A percentile compares a stretch with the other conserved stretches of the same genome.
These are phyloP conservation scores for Hansfordia pulvinata DNA, from an alignment of 2,329 filamentous ascomycete species.

Conservation along the genomic window DNA sequence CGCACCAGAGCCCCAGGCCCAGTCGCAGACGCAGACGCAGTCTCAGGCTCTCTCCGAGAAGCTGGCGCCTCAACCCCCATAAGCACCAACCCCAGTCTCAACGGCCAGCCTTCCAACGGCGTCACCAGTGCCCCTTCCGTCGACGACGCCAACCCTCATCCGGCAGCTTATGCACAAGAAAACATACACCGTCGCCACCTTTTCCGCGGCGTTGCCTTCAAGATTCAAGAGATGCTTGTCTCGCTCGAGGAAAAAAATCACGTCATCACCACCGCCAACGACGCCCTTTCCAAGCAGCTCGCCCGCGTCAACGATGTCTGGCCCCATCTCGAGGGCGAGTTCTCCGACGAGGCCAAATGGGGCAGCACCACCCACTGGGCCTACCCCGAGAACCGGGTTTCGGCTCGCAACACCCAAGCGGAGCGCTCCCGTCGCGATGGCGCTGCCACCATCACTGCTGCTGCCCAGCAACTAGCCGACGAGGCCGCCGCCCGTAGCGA, in stretches of 20 bases:
- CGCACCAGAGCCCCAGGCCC: constrained; percentile 28
- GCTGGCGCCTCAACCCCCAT: constrained; percentile 30
- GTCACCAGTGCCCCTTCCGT: constrained; percentile 23
- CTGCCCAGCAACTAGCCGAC: constrained; percentile 63
- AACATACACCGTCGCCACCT: constrained; percentile 57
- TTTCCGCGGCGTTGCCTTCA: constrained; percentile 64
- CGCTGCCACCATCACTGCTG: constrained; percentile 63
- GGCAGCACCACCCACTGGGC: constrained; percentile 92
- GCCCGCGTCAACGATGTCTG: constrained; percentile 76
- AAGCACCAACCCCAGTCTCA: constrained; percentile 35
- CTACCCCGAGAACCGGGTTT: constrained; percentile 70
- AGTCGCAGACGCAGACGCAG: constrained; percentile 28
- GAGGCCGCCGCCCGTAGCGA: constrained; percentile 79
- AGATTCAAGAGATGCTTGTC: constrained; percentile 73
- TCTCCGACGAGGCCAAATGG: constrained; percentile 88
- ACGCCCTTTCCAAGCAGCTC: constrained; percentile 76
- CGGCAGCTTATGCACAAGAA: constrained; percentile 35
- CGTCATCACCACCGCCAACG: constrained; percentile 83
- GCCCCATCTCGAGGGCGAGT: constrained; percentile 74
- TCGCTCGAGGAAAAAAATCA: constrained; percentile 97
- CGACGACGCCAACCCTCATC: constrained; percentile 27
- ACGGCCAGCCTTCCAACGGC: constrained; percentile 21
- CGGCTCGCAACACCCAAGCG: constrained; percentile 43
- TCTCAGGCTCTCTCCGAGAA: constrained; percentile 26
- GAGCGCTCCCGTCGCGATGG: constrained; percentile 70